Evolutionary conservation across 2,329 filamentous ascomycete species (phyloP), one percentile per base, ranked within the genome.

Genomic region (Neonectria ditissima): DNA sequence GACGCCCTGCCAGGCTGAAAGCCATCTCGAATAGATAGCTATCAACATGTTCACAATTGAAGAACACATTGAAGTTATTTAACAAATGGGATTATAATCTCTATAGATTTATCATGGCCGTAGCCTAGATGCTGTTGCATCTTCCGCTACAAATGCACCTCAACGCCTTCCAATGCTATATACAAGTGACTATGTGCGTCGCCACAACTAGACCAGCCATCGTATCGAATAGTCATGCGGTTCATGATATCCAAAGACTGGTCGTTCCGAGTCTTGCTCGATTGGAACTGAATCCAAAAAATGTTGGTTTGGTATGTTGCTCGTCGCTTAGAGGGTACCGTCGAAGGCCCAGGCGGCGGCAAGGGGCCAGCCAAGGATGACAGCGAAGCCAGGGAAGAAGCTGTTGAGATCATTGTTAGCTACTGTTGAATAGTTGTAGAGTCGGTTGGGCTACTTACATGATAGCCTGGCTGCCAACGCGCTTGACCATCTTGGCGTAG

Each of bases 351-450:
- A 56, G 63, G 73, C 65, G 63, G 73, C 74, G 22, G 72, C 65
- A 6, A 72, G 56, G 18, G 79, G 79, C 79, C 79, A 80, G 55
- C 76, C 75, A 18, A 80, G 73, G 22, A 80, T 59, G 45, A 76
- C 47, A 44, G 65, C 67, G 53, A 79, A 74, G 41, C 74, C 73
- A 50, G 77, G 77, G 59, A 76, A 70, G 72, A 79, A 80, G 32
- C 78, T 80, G 53, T 20, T 50, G n/a, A 16, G 14, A 3, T 10
- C 3, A 56, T 5, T 52, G 59, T 75, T 65, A 69, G 65, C 44
- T 32, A 18, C 8, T 52, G 32, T 45, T 50, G 7, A 20, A 24
- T 16, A 3, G 9, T 14, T 28, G 39, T 16, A 4, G 16, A 9
- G 6, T 43, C 7, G 16, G 22, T n/a, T 28, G 34, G 54, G 34